Evolutionary conservation across 2,329 filamentous ascomycete genomes (phyloP), one percentile per base, ranked within the genome.

Genomic region (Phaeosphaeriaceae sp.): DNA sequence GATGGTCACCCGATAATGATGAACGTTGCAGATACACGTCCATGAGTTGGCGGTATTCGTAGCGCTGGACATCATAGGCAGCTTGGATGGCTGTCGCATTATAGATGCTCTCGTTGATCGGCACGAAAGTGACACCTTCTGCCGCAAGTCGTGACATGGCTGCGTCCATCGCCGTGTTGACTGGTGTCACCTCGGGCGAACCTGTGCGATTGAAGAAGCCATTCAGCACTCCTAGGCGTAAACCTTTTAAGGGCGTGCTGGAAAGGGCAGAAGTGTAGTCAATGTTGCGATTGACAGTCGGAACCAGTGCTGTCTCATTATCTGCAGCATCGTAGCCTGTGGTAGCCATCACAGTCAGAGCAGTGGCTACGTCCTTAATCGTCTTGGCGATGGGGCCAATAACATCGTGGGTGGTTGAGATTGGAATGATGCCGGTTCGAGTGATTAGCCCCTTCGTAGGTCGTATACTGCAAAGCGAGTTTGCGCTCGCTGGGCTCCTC

Each of bases 401-500:
- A 0, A 76, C 75, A 71, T 88, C 86, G 69, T 88, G 86, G 4
- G 84, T 86, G 57, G 76, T 80, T 3, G 84, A 85, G 22, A 88
- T 81, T 0, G 85, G 85, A 3, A 88, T 79, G 27, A 87, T 79
- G 0, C 86, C 85, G 0, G 73, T 70, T 7, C 80, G 70, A 0
- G 81, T 81, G 15, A 88, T 76, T n/a, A 84, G 65, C 0, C 85
- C 85, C 27, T 79, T 70, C 0, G 84, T 86, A 2, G 87, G 87
- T 21, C 87, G 78, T 53, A 88, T 80, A 60, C 86, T 87, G 61
- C 86, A 86, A 20, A 89, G 75, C 13, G 81, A 83, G 60, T 87
- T 88, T 2, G 86, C 86, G 45, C 83, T 86, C 13, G 87, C 87
- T 0, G 87, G 87, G 53, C 83, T 88, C 27, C 73, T 62, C 9